Base-by-base conservation (phyloP, 1,284 basidiomycete genomes). In the Acaromyces ingoldii region DNA sequence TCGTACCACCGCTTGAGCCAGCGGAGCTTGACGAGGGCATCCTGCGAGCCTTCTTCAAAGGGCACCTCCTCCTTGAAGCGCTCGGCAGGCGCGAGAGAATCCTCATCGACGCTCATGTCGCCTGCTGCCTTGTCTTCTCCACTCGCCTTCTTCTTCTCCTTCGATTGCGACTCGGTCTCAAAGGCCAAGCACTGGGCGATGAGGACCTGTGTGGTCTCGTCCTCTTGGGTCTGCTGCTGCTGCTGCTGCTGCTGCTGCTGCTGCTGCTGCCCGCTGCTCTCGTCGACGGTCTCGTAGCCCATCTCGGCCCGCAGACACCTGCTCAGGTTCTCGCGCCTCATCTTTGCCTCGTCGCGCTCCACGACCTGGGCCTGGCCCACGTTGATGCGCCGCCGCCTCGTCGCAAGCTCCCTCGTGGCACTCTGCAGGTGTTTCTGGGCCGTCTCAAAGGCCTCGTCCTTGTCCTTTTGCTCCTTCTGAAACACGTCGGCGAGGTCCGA, bases 401-500 rank as follows among this genome's bases (percentile, higher is more conserved):
- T 87, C 0, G 91, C 86, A 6, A 99, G 83, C 60, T 91, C 86
- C 53, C 88, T 84, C 0, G 92, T 97, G 0, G 91, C 88, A 3
- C 86, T 85, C 42, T 89, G 87, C 7, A 98, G 83, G 65, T 91
- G 87, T 5, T 84, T 84, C 75, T 91, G 89, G 11, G 87, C 89
- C 4, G 86, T 83, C 55, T 89, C 87, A 26, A 97, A 82, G 11
- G 84, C 81, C 61, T 90, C 88, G 74, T 91, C 86, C 75, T 97
- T 96, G 33, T 82, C 78, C 70, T 87, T 85, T 63, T 96, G 82
- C 75, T 98, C 95, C 28, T 80, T 67, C 41, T 85, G 82, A 75
- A 95, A 97, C 81, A 93, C 88, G 0, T 81, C 67, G 1, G 87
- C 87, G 78, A 98, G 86, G 63, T 92, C 90, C 89, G 62, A 25